Percentiles rank a stretch among this genome's conserved stretches.
These are phyloP conservation scores for Echium plantagineum DNA, from an alignment of 257 asterid species.

Conservation along the genomic window DNA sequence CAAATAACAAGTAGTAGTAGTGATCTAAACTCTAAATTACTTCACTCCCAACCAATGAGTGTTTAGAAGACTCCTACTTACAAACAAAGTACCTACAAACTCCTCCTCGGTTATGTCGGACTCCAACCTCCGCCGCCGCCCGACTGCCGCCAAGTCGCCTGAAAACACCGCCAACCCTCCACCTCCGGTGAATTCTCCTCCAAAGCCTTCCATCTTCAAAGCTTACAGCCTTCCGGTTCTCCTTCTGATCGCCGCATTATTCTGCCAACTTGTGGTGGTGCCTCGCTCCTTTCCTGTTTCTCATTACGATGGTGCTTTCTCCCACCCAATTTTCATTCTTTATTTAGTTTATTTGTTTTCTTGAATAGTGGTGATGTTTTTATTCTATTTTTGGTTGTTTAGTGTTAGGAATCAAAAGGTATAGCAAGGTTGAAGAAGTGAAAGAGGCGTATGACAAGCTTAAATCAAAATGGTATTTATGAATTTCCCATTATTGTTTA, in stretches of 20 bases:
- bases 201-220: slow-evolving; percentile 25
- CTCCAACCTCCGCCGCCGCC: no score
- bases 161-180: no score
- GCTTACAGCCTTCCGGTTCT: slow-evolving; percentile 63
- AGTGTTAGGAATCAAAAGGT: slow-evolving; percentile 2
- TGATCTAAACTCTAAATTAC: no score
- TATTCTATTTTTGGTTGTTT: neutral
- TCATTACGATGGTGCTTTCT: slow-evolving; percentile 52
- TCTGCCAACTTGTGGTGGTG: slow-evolving; percentile 64
- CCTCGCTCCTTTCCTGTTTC: slow-evolving; percentile 73
- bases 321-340: neutral
- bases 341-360: neutral
- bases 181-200: slow-evolving; percentile 28
- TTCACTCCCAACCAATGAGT: no score
- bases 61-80: no score
- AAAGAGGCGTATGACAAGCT: neutral
- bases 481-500: neutral
- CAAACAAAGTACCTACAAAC: no score
- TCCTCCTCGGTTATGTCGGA: no score
- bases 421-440: neutral
- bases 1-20: no score
- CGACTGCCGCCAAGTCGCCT: no score
- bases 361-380: no score
- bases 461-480: neutral
- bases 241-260: slow-evolving; percentile 46